These are phyloP conservation scores for Cylindricascospora bacillispora DNA, from an alignment of 1,139 yeast genomes.

Conservation along the genomic window DNA sequence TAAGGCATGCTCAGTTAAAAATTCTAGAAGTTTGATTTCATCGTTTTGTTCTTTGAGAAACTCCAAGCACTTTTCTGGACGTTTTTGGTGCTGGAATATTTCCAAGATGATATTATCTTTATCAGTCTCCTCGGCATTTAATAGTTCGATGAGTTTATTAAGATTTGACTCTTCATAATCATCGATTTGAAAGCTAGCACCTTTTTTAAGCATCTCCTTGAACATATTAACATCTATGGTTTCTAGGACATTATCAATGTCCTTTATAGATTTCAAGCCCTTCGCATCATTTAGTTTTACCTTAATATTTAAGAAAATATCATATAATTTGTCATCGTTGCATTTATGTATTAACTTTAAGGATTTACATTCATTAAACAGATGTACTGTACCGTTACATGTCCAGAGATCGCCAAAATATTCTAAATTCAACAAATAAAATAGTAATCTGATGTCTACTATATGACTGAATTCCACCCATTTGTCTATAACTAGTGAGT, in stretches of 20 bases:
- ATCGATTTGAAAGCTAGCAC: conserved; percentile 8
- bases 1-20: conserved; percentile 6
- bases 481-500: conserved; percentile 7
- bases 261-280: conserved; percentile 5
- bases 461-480: conserved; percentile 13
- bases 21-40: conserved; percentile 5
- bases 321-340: conserved; percentile 3
- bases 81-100: conserved; percentile 10
- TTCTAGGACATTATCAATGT: conserved; percentile 10
- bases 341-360: conserved; percentile 20
- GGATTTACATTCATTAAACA: conserved; percentile 13
- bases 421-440: conserved; percentile 16
- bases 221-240: conserved; percentile 17
- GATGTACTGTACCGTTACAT: conserved; percentile 17
- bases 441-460: conserved; percentile 19
- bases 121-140: conserved; percentile 5
- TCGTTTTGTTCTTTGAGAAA: conserved; percentile 8
- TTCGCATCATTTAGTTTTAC: conserved; percentile 4
- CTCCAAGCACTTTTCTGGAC: conserved; percentile 7
- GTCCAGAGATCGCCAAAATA: conserved; percentile 23
- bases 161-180: conserved; percentile 13
- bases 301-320: conserved; percentile 4
- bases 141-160: conserved; percentile 9
- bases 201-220: conserved; percentile 3
- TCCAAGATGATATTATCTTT: conserved; percentile 9